These are phyloP conservation scores for Chenopodium album DNA, from an alignment of 148 eudicot genomes.

Conservation along the genomic window DNA sequence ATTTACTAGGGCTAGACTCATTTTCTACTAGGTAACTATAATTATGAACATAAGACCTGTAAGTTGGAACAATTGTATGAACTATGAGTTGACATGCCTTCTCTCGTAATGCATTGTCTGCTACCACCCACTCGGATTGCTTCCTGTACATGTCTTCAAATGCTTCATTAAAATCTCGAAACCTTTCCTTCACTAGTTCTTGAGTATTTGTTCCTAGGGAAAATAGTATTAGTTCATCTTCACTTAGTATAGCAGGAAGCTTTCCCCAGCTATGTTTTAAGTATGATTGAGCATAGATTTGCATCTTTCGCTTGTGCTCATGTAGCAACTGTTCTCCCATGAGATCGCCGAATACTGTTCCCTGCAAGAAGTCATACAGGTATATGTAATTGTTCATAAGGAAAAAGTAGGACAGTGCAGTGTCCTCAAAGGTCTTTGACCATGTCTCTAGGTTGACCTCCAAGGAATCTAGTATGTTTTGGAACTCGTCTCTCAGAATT, in stretches of 20 bases:
- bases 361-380: slow-evolving; percentile 44
- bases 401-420: slow-evolving; percentile 52
- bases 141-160: slow-evolving; percentile 53
- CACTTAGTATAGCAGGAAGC: slow-evolving; percentile 47
- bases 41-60: slow-evolving; percentile 46
- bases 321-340: slow-evolving; percentile 64
- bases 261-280: slow-evolving; percentile 72
- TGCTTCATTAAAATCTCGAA: slow-evolving; percentile 50
- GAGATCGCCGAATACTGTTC: slow-evolving; percentile 54
- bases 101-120: slow-evolving; percentile 49
- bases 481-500: slow-evolving; percentile 43
- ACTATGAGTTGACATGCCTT: slow-evolving; percentile 51
- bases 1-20: slow-evolving; percentile 40
- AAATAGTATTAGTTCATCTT: slow-evolving; percentile 48
- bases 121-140: slow-evolving; percentile 60
- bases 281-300: slow-evolving; percentile 41
- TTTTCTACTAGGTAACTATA: slow-evolving; percentile 40
- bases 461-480: slow-evolving; percentile 47
- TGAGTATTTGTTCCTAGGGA: slow-evolving; percentile 37
- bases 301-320: slow-evolving; percentile 36
- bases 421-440: slow-evolving; percentile 57
- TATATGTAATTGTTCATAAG: slow-evolving; percentile 78
- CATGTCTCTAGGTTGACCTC: slow-evolving; percentile 68
- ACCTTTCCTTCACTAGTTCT: slow-evolving; percentile 50
- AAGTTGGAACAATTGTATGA: slow-evolving; percentile 54